phyloP scores from a whole-genome alignment of 1,284 basidiomycete genomes.

The Ustilago vetiveriae region DNA sequence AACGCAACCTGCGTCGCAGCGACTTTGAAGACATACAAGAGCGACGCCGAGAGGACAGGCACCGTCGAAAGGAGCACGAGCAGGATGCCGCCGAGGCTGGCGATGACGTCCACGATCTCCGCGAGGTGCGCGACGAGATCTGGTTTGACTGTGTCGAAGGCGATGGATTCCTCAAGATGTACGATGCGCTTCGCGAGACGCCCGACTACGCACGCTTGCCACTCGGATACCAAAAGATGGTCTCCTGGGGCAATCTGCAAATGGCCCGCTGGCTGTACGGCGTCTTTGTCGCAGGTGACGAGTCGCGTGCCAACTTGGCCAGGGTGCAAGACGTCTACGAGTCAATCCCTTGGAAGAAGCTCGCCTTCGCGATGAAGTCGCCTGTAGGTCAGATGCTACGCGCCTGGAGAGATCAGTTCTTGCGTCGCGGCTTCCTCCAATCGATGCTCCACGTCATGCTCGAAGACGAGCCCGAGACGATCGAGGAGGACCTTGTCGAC shows the following conservation, averaged over 20 bases:
- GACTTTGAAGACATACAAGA: constrained; percentile 57
- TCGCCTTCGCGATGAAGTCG: constrained; percentile 59
- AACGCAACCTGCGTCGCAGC: constrained; percentile 46
- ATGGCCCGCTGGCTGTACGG: constrained; percentile 61
- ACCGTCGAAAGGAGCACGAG: constrained; percentile 55
- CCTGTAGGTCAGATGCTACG: constrained; percentile 56
- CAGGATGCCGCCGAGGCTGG: constrained; percentile 57
- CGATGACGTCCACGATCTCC: constrained; percentile 60
- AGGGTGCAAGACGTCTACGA: constrained; percentile 54
- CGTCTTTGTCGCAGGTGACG: constrained; percentile 59
- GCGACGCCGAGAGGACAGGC: constrained; percentile 50
- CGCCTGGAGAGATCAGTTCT: constrained; percentile 54
- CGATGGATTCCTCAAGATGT: constrained; percentile 62
- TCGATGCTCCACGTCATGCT: constrained; percentile 56
- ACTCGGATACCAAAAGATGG: constrained; percentile 58
- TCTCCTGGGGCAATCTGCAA: constrained; percentile 62
- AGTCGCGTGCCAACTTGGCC: constrained; percentile 58
- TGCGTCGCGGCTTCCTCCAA: constrained; percentile 55
- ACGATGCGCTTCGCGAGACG: constrained; percentile 52
- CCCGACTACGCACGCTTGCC: constrained; percentile 54
- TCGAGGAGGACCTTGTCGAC: constrained; percentile 56
- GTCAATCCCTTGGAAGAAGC: constrained; percentile 61
- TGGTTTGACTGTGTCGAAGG: constrained; percentile 63
- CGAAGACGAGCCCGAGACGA: constrained; percentile 59
- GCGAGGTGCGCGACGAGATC: constrained; percentile 55